These are phyloP conservation scores for Pythium plurisporium DNA, from an alignment of 352 stramenopile species.

Conservation along the genomic window DNA sequence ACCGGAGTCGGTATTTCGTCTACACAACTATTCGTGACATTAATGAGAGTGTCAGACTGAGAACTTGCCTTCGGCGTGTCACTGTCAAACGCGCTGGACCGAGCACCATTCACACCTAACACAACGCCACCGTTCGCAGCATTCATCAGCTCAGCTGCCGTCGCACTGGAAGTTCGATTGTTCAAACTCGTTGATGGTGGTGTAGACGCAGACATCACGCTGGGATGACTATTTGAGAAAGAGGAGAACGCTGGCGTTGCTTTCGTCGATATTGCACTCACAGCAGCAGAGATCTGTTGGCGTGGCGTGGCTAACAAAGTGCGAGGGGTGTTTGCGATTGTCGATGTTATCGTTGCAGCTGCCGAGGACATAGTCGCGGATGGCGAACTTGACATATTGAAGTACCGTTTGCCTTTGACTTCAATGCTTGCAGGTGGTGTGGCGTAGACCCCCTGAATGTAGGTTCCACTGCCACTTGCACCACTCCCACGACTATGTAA, in stretches of 20 bases:
- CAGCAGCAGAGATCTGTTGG: constrained; percentile 71
- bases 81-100: background rate
- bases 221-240: constrained; percentile 34
- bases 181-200: background rate
- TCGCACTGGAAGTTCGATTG: constrained; percentile 11
- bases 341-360: constrained; percentile 63
- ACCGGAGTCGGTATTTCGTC: constrained; percentile 12
- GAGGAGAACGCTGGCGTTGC: constrained; percentile 58
- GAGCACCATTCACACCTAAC: background rate
- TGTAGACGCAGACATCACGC: background rate
- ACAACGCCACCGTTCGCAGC: background rate
- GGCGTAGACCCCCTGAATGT: constrained; percentile 49
- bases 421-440: constrained; percentile 64
- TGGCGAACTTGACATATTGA: constrained; percentile 50
- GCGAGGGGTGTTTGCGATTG: constrained; percentile 66
- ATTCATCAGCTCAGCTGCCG: background rate
- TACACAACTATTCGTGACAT: too few relatives aligned
- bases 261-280: constrained; percentile 75
- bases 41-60: too few relatives aligned
- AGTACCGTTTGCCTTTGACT: constrained; percentile 59
- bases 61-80: background rate
- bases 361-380: constrained; percentile 70
- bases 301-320: constrained; percentile 55
- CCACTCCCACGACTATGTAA: constrained; percentile 8
- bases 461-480: constrained; percentile 2